These are phyloP conservation scores for Colletotrichum costaricense DNA, from an alignment of 2,329 filamentous ascomycete species.

Conservation along the genomic window DNA sequence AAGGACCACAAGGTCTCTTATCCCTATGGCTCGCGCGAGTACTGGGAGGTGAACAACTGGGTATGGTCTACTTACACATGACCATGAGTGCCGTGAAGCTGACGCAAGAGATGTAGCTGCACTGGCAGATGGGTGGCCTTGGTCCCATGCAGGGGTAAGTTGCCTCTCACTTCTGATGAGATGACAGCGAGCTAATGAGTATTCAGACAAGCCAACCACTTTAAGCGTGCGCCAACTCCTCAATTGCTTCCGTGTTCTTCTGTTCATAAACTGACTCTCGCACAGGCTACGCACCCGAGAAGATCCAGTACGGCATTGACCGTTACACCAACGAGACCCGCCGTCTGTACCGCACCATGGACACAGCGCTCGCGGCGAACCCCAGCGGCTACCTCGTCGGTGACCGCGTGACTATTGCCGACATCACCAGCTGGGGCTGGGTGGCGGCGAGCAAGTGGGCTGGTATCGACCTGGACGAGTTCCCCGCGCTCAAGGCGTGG, in stretches of 20 bases:
- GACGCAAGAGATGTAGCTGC: slow-evolving; percentile 54
- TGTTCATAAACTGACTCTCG: neutral
- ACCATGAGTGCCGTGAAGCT: slow-evolving; percentile 8
- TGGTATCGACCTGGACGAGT: slow-evolving; percentile 74
- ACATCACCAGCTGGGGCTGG: slow-evolving; percentile 87
- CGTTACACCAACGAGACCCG: slow-evolving; percentile 86
- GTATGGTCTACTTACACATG: slow-evolving; percentile 45
- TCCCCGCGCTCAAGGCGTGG: slow-evolving; percentile 83
- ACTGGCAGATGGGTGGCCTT: slow-evolving; percentile 83
- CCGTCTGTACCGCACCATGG: slow-evolving; percentile 83
- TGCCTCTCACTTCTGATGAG: neutral
- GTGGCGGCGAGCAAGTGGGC: slow-evolving; percentile 62
- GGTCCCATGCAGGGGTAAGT: slow-evolving; percentile 80
- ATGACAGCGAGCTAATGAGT: neutral
- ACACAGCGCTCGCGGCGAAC: slow-evolving; percentile 73
- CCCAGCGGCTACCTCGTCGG: slow-evolving; percentile 72
- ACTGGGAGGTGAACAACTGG: slow-evolving; percentile 86
- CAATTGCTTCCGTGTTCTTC: too few relatives aligned
- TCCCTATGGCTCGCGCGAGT: slow-evolving; percentile 76
- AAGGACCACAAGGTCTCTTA: slow-evolving; percentile 85
- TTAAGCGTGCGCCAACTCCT: slow-evolving; percentile 63
- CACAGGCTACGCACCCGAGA: slow-evolving; percentile 80
- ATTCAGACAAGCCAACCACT: slow-evolving; percentile 80
- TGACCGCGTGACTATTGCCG: slow-evolving; percentile 78
- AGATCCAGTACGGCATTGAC: slow-evolving; percentile 84